Conservation (phyloP, 371 early-diverging fungal genomes). For the Saksenaea vasiformis region DNA sequence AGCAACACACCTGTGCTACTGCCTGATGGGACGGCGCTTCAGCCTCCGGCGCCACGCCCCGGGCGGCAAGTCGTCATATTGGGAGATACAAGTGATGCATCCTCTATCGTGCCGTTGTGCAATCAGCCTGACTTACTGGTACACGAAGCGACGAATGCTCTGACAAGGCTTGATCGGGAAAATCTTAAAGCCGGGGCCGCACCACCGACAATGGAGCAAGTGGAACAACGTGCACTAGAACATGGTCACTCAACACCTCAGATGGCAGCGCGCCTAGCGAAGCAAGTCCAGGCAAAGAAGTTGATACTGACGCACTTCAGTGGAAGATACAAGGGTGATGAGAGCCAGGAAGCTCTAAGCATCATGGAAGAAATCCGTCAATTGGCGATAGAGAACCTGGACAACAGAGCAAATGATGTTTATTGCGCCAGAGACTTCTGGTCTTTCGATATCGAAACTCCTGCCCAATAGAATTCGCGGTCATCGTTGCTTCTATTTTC, state of each 20-base stretch:
- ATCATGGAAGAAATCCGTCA: slow-evolving; percentile 60
- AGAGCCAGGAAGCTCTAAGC: slow-evolving; percentile 29
- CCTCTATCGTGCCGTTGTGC: slow-evolving; percentile 18
- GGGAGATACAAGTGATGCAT: slow-evolving; percentile 59
- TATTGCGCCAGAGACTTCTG: slow-evolving; percentile 51
- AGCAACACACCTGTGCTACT: slow-evolving; percentile 33
- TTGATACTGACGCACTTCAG: slow-evolving; percentile 65
- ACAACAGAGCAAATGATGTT: slow-evolving; percentile 31
- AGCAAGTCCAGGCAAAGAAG: slow-evolving; percentile 37
- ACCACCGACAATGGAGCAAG: slow-evolving; percentile 26
- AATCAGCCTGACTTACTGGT: slow-evolving; percentile 43
- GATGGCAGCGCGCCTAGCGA: slow-evolving; percentile 59
- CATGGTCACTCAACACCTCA: slow-evolving; percentile 70
- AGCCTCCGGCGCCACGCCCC: slow-evolving; percentile 35
- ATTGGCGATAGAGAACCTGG: slow-evolving; percentile 38
- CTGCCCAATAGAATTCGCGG: no score
- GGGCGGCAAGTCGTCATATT: slow-evolving; percentile 57
- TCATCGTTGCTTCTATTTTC: no score
- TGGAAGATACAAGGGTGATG: slow-evolving; percentile 57
- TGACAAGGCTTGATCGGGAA: slow-evolving; percentile 35
- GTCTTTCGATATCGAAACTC: slow-evolving; percentile 34
- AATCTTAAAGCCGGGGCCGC: slow-evolving; percentile 8
- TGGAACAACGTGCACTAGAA: slow-evolving; percentile 33
- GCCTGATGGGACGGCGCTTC: slow-evolving; percentile 49
- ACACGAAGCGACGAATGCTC: slow-evolving; percentile 67